phyloP scores from a whole-genome alignment of 169 alveolate species.

The Plasmodium knowlesi region DNA sequence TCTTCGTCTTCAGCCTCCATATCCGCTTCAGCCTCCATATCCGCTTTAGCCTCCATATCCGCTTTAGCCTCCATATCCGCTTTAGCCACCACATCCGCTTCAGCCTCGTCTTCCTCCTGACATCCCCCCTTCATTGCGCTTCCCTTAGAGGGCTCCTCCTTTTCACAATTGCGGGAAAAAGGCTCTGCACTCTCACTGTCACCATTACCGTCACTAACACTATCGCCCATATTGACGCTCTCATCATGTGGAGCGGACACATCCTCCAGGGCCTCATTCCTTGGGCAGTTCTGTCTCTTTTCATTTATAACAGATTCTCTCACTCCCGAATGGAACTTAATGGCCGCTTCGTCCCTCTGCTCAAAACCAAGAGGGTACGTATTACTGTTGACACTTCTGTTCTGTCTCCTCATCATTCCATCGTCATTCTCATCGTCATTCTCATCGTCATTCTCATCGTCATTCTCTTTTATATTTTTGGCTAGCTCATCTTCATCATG shows the following conservation, averaged over 20 bases:
- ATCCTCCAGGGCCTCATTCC: neutral
- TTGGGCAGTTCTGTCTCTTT: constrained; percentile 6
- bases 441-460: constrained; percentile 2
- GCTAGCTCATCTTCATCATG: constrained; percentile 14
- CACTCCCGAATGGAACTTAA: constrained; percentile 11
- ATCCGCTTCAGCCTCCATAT: neutral
- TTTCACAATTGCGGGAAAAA: neutral
- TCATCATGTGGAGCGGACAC: neutral
- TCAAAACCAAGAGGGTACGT: neutral
- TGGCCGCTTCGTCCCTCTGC: neutral
- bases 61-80: neutral
- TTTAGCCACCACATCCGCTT: neutral
- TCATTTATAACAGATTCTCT: neutral
- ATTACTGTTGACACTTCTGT: neutral
- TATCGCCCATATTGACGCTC: neutral
- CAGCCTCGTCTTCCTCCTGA: neutral
- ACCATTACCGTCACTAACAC: neutral
- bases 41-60: neutral
- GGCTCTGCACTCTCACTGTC: neutral
- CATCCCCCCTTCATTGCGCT: neutral
- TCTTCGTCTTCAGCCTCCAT: neutral
- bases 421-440: neutral
- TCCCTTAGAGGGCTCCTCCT: neutral
- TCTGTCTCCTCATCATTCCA: neutral
- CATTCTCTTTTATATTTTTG: constrained; percentile 15